phyloP scores from a whole-genome alignment of 768 basidiomycete species.

The Termitomyces sp. region DNA sequence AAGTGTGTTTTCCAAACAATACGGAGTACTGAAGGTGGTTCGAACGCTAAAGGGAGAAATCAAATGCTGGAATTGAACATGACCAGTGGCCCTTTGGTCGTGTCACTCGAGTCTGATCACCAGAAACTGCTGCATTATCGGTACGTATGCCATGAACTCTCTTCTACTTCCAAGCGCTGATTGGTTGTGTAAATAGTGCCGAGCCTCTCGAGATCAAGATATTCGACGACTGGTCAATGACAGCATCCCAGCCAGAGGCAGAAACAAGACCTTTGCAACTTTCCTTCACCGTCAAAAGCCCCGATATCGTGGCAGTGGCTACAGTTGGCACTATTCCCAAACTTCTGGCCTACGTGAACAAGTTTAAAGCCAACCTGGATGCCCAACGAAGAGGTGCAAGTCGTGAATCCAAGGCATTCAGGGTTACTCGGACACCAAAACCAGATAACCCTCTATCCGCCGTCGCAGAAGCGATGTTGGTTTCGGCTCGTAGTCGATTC shows the following conservation, averaged over 20 bases:
- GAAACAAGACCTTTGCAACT: conserved; percentile 58
- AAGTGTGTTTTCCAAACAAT: conserved; percentile 76
- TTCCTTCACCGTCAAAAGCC: conserved; percentile 73
- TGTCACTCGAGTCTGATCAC: conserved; percentile 73
- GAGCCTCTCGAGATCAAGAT: conserved; percentile 76
- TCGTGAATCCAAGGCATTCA: conserved; percentile 76
- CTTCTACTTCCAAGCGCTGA: not conserved
- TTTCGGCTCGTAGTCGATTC: conserved; percentile 69
- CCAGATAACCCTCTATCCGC: conserved; percentile 80
- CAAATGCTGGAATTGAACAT: conserved; percentile 73
- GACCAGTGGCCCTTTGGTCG: conserved; percentile 68
- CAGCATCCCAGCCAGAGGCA: conserved; percentile 35
- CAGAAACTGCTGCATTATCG: conserved; percentile 73
- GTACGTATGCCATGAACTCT: conserved; percentile 34
- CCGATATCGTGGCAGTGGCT: conserved; percentile 62
- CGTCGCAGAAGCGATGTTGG: conserved; percentile 83
- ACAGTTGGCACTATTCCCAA: conserved; percentile 79
- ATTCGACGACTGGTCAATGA: conserved; percentile 78
- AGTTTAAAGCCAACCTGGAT: conserved; percentile 71
- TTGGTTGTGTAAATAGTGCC: conserved; percentile 43
- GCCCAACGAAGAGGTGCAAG: conserved; percentile 75
- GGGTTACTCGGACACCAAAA: conserved; percentile 66
- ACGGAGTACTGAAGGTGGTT: conserved; percentile 48
- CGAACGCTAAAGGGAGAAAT: conserved; percentile 32
- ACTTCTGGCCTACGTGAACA: conserved; percentile 69